A percentile compares a stretch with the other conserved stretches of the same genome.
Conservation (phyloP, 2,329 filamentous ascomycete genomes). For the Pseudopyricularia javanii region DNA sequence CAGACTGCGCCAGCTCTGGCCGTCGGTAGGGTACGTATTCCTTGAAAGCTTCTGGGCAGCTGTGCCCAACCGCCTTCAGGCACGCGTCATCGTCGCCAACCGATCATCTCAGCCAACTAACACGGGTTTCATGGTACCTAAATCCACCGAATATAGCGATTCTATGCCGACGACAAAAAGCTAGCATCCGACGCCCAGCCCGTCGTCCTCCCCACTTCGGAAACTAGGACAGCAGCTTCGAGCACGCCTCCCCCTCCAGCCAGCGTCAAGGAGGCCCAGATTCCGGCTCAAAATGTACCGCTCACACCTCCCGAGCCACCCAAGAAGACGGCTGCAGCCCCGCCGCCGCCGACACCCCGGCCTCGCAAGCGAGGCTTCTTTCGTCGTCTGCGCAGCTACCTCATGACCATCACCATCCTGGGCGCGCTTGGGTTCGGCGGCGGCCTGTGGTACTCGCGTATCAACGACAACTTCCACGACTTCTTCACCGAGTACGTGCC, state of each 20-base stretch:
- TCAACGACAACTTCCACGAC: constrained; percentile 97
- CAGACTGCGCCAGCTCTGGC: constrained; percentile 26
- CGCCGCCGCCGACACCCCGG: constrained; percentile 19
- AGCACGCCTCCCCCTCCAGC: constrained; percentile 23
- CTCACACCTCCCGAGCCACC: constrained; percentile 24
- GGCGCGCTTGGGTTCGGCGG: constrained; percentile 71
- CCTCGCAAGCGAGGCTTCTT: constrained; percentile 52
- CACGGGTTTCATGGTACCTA: constrained; percentile 4
- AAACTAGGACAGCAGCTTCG: constrained; percentile 36
- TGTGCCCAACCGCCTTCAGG: not conserved
- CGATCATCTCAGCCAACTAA: constrained; percentile 2
- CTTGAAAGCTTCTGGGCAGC: constrained; percentile 7
- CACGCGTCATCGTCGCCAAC: not conserved
- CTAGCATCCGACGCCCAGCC: constrained; percentile 33
- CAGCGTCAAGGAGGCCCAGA: constrained; percentile 22
- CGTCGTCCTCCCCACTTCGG: constrained; percentile 38
- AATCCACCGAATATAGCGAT: constrained; percentile 31
- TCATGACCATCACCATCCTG: constrained; percentile 66
- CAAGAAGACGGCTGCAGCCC: constrained; percentile 15
- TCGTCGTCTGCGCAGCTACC: constrained; percentile 63
- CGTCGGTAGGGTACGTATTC: constrained; percentile 23
- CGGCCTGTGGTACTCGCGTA: constrained; percentile 82
- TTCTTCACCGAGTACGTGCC: constrained; percentile 95
- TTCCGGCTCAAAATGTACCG: constrained; percentile 24
- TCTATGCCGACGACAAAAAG: constrained; percentile 43